These are phyloP conservation scores for Cyclotella distinguenda DNA, from an alignment of 108 stramenopile species.

Conservation along the genomic window DNA sequence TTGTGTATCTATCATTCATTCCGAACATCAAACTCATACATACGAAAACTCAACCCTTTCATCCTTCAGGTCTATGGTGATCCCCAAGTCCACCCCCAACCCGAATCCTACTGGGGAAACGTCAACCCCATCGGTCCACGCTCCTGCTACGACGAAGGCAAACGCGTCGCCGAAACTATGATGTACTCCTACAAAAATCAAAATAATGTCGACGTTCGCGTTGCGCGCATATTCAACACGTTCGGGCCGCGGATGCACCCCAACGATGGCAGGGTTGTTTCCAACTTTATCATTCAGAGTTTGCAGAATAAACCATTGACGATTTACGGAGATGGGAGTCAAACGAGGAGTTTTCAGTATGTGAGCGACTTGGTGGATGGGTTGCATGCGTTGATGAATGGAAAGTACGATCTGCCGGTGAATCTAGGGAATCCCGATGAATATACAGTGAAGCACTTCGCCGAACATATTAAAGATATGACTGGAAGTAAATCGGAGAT, in stretches of 20 bases:
- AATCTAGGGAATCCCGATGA: conserved; percentile 99
- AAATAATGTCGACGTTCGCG: conserved; percentile 91
- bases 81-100: conserved; percentile 92
- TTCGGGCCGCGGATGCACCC: conserved; percentile 99
- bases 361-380: conserved; percentile 97
- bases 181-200: conserved; percentile 96
- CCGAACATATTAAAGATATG: conserved; percentile 76
- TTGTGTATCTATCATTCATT: neutral
- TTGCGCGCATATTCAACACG: conserved; percentile 99
- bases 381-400: conserved; percentile 96
- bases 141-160: conserved; percentile 99
- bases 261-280: conserved; percentile 98
- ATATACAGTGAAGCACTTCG: conserved; percentile 93
- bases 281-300: conserved; percentile 98
- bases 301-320: conserved; percentile 94
- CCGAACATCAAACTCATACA: too few species aligned
- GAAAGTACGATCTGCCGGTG: conserved; percentile 87
- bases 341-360: conserved; percentile 99
- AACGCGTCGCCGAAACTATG: conserved; percentile 99
- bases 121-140: conserved; percentile 98
- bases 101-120: conserved; percentile 97
- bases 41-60: too few species aligned
- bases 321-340: conserved; percentile 94
- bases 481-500: conserved; percentile 75
- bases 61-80: conserved; percentile 84